phyloP scores from a whole-genome alignment of 2,329 filamentous ascomycete genomes.

The Aspergillus ustus region DNA sequence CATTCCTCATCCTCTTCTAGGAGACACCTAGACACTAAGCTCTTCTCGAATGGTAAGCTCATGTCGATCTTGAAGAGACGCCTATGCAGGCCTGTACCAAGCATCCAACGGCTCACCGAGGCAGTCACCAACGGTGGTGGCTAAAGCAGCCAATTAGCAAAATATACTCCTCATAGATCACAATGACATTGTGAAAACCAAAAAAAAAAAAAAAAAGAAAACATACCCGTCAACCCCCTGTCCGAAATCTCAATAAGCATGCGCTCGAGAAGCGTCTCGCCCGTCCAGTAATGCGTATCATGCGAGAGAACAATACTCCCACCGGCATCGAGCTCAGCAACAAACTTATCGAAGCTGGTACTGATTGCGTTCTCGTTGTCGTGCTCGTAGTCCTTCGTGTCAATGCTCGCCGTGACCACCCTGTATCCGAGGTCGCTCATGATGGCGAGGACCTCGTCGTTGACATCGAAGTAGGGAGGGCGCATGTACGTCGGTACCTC shows the following conservation, averaged over 20 bases:
- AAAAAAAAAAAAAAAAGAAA: not conserved
- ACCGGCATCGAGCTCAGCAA: constrained; percentile 33
- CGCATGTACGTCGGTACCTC: constrained; percentile 54
- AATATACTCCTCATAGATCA: not conserved
- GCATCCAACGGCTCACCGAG: constrained; percentile 57
- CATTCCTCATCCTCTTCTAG: not conserved
- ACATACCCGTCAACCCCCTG: constrained; percentile 46
- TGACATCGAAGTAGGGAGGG: constrained; percentile 48
- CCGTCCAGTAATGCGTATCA: constrained; percentile 43
- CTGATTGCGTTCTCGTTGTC: constrained; percentile 32
- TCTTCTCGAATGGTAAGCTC: not conserved
- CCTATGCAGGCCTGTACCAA: constrained; percentile 51
- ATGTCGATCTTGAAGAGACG: not conserved
- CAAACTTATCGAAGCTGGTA: constrained; percentile 37
- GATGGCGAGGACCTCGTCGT: constrained; percentile 34
- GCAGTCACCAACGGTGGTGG: constrained; percentile 63
- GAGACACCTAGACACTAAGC: not conserved
- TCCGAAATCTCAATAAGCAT: constrained; percentile 44
- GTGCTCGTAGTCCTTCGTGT: constrained; percentile 49
- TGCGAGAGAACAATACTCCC: constrained; percentile 43
- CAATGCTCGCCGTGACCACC: constrained; percentile 46
- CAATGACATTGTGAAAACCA: not conserved
- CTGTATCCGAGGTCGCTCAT: constrained; percentile 51
- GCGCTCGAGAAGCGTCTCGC: constrained; percentile 32
- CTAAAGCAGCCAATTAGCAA: constrained; percentile 22